Base-by-base conservation (phyloP, 768 basidiomycete species). In the Asterophora parasitica region DNA sequence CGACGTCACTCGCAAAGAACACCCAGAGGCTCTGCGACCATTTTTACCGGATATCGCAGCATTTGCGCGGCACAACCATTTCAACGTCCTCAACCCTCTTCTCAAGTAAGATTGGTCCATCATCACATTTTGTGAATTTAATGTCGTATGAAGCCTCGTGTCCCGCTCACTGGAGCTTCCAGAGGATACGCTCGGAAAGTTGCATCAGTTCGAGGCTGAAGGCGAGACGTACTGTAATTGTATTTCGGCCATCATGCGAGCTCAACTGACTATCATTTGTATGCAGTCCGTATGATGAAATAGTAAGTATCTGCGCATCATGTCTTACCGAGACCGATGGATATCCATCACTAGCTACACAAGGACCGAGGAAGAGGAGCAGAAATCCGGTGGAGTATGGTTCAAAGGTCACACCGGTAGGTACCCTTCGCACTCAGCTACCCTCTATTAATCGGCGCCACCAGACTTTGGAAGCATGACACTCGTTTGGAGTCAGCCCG, bases 351-450 rank as follows among this genome's bases (percentile, higher is more conserved):
- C 23, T 17, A 76, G 74, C 54, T 71, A 68, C 51, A 73, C 72
- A 5, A 69, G 73, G 17, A 59, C 67, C 2, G 52, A 64, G 17
- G 72, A 72, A 15, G 74, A 76, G 3, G 75, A 77, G 51, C 44
- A 50, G 20, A 67, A 67, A 40, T 64, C 72, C 0, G 72, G 72
- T 16, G 65, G 73, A 35, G 72, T 78, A 3, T 78, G 75, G 75
- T 55, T 77, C 16, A 77, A 78, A 50, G 76, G 76, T 3, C 76
- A 77, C 43, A 72, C 71, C 4, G 75, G 75, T 71, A 44, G 4
- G 48, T 34, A 8, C 3, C 34, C 27, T 5, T 12, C 4, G 16
- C 10, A 13, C n/a, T n/a, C n/a, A n/a, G n/a, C n/a, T 15, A 4
- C 27, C 4, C 2, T 9, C 13, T 34, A 5, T 10, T 5, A 30